These are phyloP conservation scores for Stagonosporopsis chrysanthemi DNA, from an alignment of 2,329 filamentous ascomycete species.

Conservation along the genomic window DNA sequence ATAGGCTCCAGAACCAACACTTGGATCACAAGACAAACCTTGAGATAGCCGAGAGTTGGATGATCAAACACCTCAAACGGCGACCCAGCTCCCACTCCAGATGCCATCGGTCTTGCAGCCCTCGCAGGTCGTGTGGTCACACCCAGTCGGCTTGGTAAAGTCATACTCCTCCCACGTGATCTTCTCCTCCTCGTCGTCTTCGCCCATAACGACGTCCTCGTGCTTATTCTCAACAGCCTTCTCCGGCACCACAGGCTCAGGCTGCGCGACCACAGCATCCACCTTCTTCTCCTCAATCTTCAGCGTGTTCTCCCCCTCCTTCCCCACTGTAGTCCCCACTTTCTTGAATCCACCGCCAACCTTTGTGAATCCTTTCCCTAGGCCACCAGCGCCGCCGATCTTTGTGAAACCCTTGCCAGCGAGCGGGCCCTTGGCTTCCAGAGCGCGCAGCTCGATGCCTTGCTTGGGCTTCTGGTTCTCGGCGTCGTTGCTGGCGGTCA, in stretches of 20 bases:
- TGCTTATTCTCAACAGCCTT: conserved; percentile 22
- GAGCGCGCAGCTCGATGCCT: conserved; percentile 35
- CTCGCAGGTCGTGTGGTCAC: conserved; percentile 42
- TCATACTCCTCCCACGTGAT: conserved; percentile 59
- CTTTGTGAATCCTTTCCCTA: conserved; percentile 17
- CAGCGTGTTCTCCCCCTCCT: conserved; percentile 14
- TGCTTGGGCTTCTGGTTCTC: conserved; percentile 31
- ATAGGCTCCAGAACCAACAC: neutral
- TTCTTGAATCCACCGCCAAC: conserved; percentile 69
- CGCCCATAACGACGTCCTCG: conserved; percentile 43
- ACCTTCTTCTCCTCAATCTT: conserved; percentile 17
- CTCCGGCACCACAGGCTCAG: conserved; percentile 24
- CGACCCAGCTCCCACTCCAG: conserved; percentile 27
- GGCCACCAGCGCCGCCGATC: conserved; percentile 29
- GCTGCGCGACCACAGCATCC: conserved; percentile 30
- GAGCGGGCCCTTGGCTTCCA: conserved; percentile 33
- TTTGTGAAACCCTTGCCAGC: conserved; percentile 36
- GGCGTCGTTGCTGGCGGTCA: conserved; percentile 40
- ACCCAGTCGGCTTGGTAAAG: conserved; percentile 60
- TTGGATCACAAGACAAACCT: neutral
- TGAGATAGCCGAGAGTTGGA: neutral
- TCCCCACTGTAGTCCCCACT: conserved; percentile 60
- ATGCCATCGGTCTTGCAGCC: conserved; percentile 37
- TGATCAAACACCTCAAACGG: conserved; percentile 7
- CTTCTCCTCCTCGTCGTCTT: conserved; percentile 26